phyloP scores from a whole-genome alignment of 179 eudicot species.

The Beta lomatogona region DNA sequence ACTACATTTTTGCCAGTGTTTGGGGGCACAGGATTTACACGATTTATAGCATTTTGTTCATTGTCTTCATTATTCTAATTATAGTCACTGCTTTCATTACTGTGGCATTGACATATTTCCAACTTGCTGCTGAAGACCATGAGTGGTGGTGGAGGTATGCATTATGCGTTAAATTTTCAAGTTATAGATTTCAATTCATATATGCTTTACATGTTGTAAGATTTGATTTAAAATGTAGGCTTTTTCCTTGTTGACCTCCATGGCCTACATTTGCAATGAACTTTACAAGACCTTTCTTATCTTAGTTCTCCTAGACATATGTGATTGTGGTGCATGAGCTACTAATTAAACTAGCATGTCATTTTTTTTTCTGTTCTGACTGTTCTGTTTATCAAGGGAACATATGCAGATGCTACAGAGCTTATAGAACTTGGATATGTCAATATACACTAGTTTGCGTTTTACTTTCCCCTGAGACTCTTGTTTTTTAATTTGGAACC shows the following conservation, averaged over 20 bases:
- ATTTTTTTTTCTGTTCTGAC: background rate
- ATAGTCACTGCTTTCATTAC: conserved; percentile 52
- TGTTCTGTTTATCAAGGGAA: background rate
- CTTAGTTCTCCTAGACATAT: background rate
- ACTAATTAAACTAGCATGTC: background rate
- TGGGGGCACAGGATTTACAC: conserved; percentile 57
- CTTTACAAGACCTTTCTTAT: background rate
- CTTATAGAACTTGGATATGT: background rate
- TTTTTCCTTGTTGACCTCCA: background rate
- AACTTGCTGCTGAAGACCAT: conserved; percentile 54
- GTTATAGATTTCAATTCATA: background rate
- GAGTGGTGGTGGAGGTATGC: conserved; percentile 60
- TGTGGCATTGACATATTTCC: conserved; percentile 53
- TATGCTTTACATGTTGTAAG: background rate
- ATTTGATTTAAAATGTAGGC: background rate
- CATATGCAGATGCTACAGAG: background rate
- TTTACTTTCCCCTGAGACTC: background rate
- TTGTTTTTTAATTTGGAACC: background rate
- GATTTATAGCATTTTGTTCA: conserved; percentile 52
- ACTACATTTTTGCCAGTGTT: conserved; percentile 52
- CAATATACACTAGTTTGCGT: background rate
- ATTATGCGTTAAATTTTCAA: background rate
- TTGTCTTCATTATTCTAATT: conserved; percentile 48
- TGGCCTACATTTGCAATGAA: background rate
- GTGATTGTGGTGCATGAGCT: background rate